These are phyloP conservation scores for Sugiyamaella castrensis DNA, from an alignment of 1,139 yeast genomes.

Conservation along the genomic window DNA sequence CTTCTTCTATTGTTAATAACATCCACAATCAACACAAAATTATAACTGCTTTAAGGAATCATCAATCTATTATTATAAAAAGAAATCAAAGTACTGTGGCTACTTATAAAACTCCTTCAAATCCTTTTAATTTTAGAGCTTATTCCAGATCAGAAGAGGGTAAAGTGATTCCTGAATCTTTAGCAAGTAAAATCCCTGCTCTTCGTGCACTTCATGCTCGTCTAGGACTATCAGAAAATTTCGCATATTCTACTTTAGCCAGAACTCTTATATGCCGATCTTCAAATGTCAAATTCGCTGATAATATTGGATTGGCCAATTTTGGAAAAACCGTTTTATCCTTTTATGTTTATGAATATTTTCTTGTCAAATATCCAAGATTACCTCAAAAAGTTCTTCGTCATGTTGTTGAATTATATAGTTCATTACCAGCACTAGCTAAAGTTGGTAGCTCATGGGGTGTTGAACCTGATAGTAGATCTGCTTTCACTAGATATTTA, in stretches of 20 bases:
- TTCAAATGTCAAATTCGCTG: conserved; percentile 48
- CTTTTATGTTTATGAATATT: conserved; percentile 70
- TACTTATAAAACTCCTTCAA: conserved; percentile 18
- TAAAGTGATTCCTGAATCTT: conserved; percentile 37
- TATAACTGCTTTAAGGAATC: background rate
- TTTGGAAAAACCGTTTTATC: conserved; percentile 78
- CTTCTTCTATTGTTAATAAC: background rate
- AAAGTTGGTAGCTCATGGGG: conserved; percentile 80
- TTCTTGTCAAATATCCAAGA: conserved; percentile 79
- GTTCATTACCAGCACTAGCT: conserved; percentile 61
- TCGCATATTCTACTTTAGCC: conserved; percentile 66
- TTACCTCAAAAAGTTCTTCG: conserved; percentile 77
- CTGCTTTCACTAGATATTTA: conserved; percentile 65
- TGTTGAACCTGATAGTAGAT: conserved; percentile 66
- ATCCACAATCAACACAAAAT: background rate
- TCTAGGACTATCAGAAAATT: conserved; percentile 45
- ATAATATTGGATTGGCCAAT: conserved; percentile 74
- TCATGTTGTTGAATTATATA: conserved; percentile 68
- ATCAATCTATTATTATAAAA: background rate
- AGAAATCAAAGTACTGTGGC: conserved; percentile 6
- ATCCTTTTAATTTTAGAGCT: conserved; percentile 32
- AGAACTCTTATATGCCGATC: conserved; percentile 66
- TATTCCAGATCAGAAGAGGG: conserved; percentile 23
- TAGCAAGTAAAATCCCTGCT: conserved; percentile 60
- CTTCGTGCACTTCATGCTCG: conserved; percentile 80